Evolutionary conservation across 306 rosid genomes (phyloP), one percentile per base, ranked within the genome.

Genomic region (Vigna unguiculata): DNA sequence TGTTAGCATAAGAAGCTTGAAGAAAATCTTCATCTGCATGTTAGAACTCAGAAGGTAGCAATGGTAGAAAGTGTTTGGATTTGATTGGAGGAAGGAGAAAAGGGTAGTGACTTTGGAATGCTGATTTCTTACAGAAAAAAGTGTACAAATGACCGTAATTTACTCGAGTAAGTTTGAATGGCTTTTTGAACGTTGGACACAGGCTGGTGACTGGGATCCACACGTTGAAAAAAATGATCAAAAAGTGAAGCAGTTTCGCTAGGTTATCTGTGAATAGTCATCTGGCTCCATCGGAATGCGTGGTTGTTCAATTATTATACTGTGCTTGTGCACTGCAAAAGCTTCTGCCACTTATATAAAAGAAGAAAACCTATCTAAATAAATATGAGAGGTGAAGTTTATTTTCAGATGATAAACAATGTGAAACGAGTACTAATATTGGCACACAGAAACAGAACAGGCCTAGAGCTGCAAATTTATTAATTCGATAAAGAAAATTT

Each of bases 161-260:
- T 81, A 46, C 90, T 86, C 84, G 41, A 49, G 12, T 46, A 12
- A 40, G 77, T 81, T 69, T 46, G 78, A 83, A 58, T 9, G 14
- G 80, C 66, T 81, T 80, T 81, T 73, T 75, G 84, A 81, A 80
- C n/a, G 81, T 82, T 79, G 85, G 77, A 17, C 68, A 76, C 88
- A 82, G 86, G 83, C 82, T 79, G 83, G 49, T 32, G 86, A 64
- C n/a, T 87, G 87, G 87, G 87, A 38, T 82, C 87, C 84, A 79
- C 86, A 15, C 74, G 13, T 25, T 79, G 80, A 80, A 80, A 75
- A 78, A 70, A 9, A n/a, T 55, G 73, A 75, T 55, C 49, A 40
- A 78, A 78, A 78, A n/a, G 85, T 9, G 15, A 76, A 72, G 28
- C 6, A 28, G 12, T 30, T 74, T 63, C 68, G 36, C 57, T 9